A percentile compares a stretch with the other conserved stretches of the same genome.
Evolutionary conservation across 2,329 filamentous ascomycete species (phyloP).

Genomic region (Fusarium sp.): DNA sequence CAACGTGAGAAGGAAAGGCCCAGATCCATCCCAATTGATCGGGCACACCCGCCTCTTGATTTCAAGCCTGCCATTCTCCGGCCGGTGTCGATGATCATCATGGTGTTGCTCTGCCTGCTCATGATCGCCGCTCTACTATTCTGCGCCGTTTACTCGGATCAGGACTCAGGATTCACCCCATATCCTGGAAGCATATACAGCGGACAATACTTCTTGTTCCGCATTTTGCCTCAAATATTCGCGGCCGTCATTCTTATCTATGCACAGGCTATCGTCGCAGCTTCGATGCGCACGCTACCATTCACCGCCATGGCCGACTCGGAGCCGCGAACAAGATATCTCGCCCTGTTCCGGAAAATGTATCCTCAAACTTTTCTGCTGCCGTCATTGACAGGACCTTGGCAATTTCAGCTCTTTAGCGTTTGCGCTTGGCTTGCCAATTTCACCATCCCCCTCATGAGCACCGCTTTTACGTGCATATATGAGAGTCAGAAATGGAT

Average conservation of each 20-base stretch:
- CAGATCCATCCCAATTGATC: conserved; percentile 57
- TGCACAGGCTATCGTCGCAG: conserved; percentile 80
- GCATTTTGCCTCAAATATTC: conserved; percentile 86
- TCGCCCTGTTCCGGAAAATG: conserved; percentile 78
- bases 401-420: conserved; percentile 76
- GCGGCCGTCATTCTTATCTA: conserved; percentile 82
- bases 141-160: conserved; percentile 77
- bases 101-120: conserved; percentile 74
- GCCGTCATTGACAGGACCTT: conserved; percentile 73
- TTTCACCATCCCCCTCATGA: conserved; percentile 86
- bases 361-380: conserved; percentile 80
- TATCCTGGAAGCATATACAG: conserved; percentile 79
- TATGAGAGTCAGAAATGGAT: conserved; percentile 75
- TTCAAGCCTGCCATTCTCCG: conserved; percentile 83
- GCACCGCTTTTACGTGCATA: conserved; percentile 80
- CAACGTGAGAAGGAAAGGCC: conserved; percentile 50
- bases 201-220: conserved; percentile 86
- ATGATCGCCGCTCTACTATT: conserved; percentile 83
- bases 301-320: conserved; percentile 83
- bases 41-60: conserved; percentile 68
- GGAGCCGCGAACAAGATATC: conserved; percentile 70
- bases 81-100: conserved; percentile 72
- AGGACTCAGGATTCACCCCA: conserved; percentile 75
- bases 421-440: conserved; percentile 83
- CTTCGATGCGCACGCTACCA: conserved; percentile 83